Evolutionary conservation across 805 yeast species (phyloP), one percentile per base, ranked within the genome.

Genomic region (Nakazawaea wickerhamii): DNA sequence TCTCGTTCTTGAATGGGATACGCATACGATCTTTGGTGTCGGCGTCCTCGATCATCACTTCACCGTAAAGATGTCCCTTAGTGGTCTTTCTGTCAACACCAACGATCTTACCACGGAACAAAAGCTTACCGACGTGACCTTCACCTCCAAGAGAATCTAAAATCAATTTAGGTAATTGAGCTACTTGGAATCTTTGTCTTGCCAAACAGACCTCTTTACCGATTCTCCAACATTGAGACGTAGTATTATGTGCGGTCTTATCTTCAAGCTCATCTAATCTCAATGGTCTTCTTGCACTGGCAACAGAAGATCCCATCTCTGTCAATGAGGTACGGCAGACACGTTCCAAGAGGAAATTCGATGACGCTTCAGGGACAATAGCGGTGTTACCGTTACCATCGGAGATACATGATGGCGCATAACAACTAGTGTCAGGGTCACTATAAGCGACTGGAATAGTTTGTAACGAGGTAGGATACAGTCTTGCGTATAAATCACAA

Each of bases 1-100:
- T 71, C 47, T 71, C 76, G 48, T 71, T 71, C 52, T 71, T 67
- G 63, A 71, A 71, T 25, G 75, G 75, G 39, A 71, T 70, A 9
- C 50, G 46, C 38, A 37, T 32, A 18, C 44, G 47, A 17, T 48
- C 49, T 4, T 34, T 40, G 7, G 50, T 50, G 17, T 47, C 40
- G 10, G 26, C 35, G 17, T 49, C 50, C 38, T 56, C 53, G 27
- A 55, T 55, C 8, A 54, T 44, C 11, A 70, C 72, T 41, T 65
- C 68, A 27, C 77, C 76, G 54, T 64, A 70, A 6, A 60, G 59
- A 50, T 70, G 71, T 8, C 75, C 75, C 40, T 64, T 67, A 48
- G 55, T 50, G 8, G 70, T 49, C 38, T 60, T 64, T 38, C 64
- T 57, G 45, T 70, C 73, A 19, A 71, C 73, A 5, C 61, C 67